phyloP scores from a whole-genome alignment of 805 yeast species.

The Wickerhamomyces canadensis region DNA sequence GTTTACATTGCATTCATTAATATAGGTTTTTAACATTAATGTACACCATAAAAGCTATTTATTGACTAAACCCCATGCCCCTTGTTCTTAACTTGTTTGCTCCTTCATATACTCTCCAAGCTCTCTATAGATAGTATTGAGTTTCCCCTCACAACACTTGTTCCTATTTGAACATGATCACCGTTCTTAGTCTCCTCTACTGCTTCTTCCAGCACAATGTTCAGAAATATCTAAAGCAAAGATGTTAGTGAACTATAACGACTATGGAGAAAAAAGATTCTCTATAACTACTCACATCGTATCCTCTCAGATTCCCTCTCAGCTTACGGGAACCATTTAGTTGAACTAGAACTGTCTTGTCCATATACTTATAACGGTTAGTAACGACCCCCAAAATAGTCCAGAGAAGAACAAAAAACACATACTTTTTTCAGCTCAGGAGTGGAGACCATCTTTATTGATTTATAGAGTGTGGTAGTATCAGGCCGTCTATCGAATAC shows the following conservation, averaged over 20 bases:
- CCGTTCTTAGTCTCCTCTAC: slow-evolving; percentile 46
- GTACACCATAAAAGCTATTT: too few relatives aligned
- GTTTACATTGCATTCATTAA: background rate
- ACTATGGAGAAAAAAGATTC: too few relatives aligned
- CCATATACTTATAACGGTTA: slow-evolving; percentile 55
- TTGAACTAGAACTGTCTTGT: slow-evolving; percentile 66
- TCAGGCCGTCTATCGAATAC: too few relatives aligned
- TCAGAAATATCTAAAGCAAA: slow-evolving; percentile 47
- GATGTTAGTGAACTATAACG: too few relatives aligned
- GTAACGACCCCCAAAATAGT: too few relatives aligned
- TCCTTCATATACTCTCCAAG: slow-evolving; percentile 17
- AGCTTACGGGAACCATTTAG: slow-evolving; percentile 76
- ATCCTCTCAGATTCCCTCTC: slow-evolving; percentile 80
- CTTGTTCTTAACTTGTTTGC: background rate
- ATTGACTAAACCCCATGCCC: background rate
- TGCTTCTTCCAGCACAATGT: slow-evolving; percentile 67
- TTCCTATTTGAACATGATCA: slow-evolving; percentile 56
- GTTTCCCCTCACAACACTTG: slow-evolving; percentile 73
- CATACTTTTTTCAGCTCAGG: slow-evolving; percentile 55
- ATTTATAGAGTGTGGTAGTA: too few relatives aligned
- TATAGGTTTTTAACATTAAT: background rate
- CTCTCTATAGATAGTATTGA: slow-evolving; percentile 67
- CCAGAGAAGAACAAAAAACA: slow-evolving; percentile 5
- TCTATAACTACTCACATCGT: slow-evolving; percentile 60
- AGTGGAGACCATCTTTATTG: slow-evolving; percentile 45